Evolutionary conservation across 495 filamentous ascomycete genomes (phyloP), one percentile per base, ranked within the genome.

Genomic region (Chaetomium tenue): DNA sequence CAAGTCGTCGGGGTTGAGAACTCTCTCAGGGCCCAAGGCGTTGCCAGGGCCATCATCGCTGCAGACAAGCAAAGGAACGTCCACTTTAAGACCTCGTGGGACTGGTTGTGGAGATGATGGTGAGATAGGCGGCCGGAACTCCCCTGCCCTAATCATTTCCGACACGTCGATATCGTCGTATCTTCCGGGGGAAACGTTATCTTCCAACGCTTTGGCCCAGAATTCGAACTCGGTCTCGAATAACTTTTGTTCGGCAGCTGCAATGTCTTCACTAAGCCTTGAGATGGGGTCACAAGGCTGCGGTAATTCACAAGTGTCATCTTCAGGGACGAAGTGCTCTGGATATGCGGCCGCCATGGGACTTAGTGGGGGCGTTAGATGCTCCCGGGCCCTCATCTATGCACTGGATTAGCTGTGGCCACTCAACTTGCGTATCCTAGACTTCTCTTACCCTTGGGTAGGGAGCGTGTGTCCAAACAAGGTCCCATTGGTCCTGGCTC

Each of bases 291-390:
- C 81, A n/a, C 84, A 84, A 0, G 82, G 74, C 7, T 83, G 64
- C 5, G 86, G 82, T n/a, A 89, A 50, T 61, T 79, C 71, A 61
- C 79, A 84, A 6, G 54, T 73, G 12, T 76, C 72, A 5, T 78
- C 78, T 11, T 80, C 78, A 11, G 84, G 81, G 30, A 83, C 60
- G 51, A 78, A 86, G 40, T 77, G 76, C 22, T 74, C 70, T 1
- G 48, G 46, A 15, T 66, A 46, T 1, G 77, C 55, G 11, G 76
- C 77, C 6, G 72, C 66, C 20, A 74, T 57, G 2, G 87, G 86
- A 46, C 85, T 81, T 13, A 90, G 72, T 15, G 85, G 87, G 33
- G 87, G 88, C 13, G 87, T 86, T 30, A 88, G 47, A 26, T 71
- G 77, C 44, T 78, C 72, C 12, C 70, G 62, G 7, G 65, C 69